Base-by-base conservation (phyloP, 768 basidiomycete genomes). In the Pluteus cervinus region DNA sequence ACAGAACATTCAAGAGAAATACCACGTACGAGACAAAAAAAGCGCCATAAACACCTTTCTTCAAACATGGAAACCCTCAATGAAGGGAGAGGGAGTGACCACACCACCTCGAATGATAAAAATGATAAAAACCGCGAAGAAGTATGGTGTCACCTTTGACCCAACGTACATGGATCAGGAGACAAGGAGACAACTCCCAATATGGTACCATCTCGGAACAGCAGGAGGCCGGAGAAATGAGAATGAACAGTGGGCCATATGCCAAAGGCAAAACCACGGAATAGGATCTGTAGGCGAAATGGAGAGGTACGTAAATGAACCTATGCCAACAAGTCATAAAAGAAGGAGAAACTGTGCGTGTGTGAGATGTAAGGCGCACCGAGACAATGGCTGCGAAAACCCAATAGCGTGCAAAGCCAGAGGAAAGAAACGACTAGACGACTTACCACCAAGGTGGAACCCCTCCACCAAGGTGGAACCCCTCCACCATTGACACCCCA, bases 161-260 rank as follows among this genome's bases (percentile, higher is more conserved):
- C 42, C 48, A 2, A 17, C 36, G 7, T 36, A 24, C 0, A 44
- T 52, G 17, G 28, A 41, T 1, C 22, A 33, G 20, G 33, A 50
- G 0, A 30, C 50, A 1, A 39, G 37, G 15, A 8, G 32, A 7
- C 3, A 42, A 10, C 50, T 52, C 40, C 58, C 63, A 14, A 52
- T 62, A 1, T 65, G 58, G 61, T 48, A 54, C 39, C 63, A 65
- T 39, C 37, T 18, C 2, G 49, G 40, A n/a, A 43, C 24, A 16
- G 40, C 45, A 4, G 7, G 20, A 3, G 20, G 24, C n/a, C 44
- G 26, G 5, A 28, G 38, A 2, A 4, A n/a, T 0, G 23, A 37
- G 5, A 44, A 39, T 12, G 33, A 44, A 20, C 8, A 33, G 23
- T 26, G 35, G 14, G 44, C 40, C 21, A 30, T 39, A 5, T 52